Conservation (phyloP, 257 asterid genomes). For the Gardenia jasminoides region DNA sequence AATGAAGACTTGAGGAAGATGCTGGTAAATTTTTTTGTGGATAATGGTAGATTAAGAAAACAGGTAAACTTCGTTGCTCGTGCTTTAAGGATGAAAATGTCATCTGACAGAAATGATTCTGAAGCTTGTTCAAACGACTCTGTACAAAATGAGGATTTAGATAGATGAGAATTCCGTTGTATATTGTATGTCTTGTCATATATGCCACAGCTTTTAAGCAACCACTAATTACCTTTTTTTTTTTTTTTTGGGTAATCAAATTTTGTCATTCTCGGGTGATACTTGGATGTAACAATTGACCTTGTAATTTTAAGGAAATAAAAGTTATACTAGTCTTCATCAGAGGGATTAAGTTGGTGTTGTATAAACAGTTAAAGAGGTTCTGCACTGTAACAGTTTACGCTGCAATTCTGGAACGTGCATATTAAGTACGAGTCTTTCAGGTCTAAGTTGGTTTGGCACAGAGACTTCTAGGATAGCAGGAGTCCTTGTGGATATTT, state of each 20-base stretch:
- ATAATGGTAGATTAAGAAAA: conserved; percentile 69
- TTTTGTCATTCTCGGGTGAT: conserved; percentile 1
- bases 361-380: not conserved
- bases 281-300: conserved; percentile 31
- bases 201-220: not conserved
- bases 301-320: conserved; percentile 26
- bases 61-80: conserved; percentile 60
- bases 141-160: conserved; percentile 42
- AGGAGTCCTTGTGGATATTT: not conserved
- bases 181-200: conserved; percentile 49
- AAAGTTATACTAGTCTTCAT: conserved; percentile 17
- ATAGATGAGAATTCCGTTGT: conserved; percentile 26
- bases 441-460: not conserved
- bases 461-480: not conserved
- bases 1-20: conserved; percentile 55
- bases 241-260: not conserved
- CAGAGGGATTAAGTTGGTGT: conserved; percentile 9
- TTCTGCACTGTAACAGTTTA: conserved; percentile 34
- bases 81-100: conserved; percentile 42
- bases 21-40: conserved; percentile 47
- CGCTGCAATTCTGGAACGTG: conserved; percentile 18
- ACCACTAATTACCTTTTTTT: not conserved
- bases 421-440: conserved; percentile 18
- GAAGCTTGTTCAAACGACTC: conserved; percentile 38
- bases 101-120: conserved; percentile 33